Evolutionary conservation across 129 eudicot genomes (phyloP), one percentile per base, ranked within the genome.

Genomic region (Arctium lappa): DNA sequence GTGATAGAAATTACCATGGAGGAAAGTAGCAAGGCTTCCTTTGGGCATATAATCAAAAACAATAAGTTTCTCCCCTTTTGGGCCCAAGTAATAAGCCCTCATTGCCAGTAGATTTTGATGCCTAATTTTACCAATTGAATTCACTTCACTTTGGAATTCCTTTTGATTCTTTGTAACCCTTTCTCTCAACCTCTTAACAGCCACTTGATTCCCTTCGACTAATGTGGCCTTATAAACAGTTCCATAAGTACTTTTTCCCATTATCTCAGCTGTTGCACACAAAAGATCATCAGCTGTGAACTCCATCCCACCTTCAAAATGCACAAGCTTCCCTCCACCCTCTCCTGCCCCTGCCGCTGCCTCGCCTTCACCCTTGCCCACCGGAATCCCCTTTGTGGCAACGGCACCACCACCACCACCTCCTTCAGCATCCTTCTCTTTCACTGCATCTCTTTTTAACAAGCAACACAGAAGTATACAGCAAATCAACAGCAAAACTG

Each of bases 221-320:
- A 94, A 86, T 29, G 94, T 90, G 13, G 98, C 98, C 84, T 87
- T 94, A 39, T 94, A 94, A 72, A 94, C 98, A 36, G 98, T 94
- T 11, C 98, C 98, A 83, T 91, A 94, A 72, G 97, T 94, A 84
- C 98, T 94, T 75, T 94, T 94, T 11, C 98, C 97, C 94, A 94
- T 90, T 31, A 94, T 90, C 86, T 94, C 98, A 12, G 98, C 97
- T 16, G 98, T 94, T 3, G 98, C 98, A 86, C 98, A 94, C 83
- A 94, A 66, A 72, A 94, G 92, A 81, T 94, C 98, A 86, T 94
- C 98, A 38, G 98, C 94, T 15, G 94, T 87, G 40, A 94, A 94
- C 65, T 85, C 91, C 89, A 87, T 73, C 22, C 97, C 97, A 68
- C 98, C 98, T 78, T 91, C 97, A 75, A 94, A 94, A 80, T 94